Evolutionary conservation across 2,329 filamentous ascomycete species (phyloP).

Genomic region (Dryadomyces quercivorus): DNA sequence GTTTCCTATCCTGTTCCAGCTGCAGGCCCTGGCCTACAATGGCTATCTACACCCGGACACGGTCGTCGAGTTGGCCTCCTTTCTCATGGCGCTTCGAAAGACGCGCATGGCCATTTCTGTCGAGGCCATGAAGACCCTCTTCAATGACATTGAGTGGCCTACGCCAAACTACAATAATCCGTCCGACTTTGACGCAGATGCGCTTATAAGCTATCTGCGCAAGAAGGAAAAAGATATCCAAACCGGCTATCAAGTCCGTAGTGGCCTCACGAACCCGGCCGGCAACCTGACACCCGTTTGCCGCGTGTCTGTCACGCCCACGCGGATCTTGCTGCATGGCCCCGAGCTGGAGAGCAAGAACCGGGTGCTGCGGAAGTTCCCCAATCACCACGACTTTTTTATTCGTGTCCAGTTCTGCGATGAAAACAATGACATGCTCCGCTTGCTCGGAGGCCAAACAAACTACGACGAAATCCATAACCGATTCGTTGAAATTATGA

Average conservation of each 20-base stretch:
- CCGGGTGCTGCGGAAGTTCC: conserved; percentile 55
- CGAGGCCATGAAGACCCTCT: conserved; percentile 40
- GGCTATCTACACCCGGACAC: conserved; percentile 45
- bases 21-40: conserved; percentile 51
- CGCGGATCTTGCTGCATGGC: conserved; percentile 41
- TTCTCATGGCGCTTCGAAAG: conserved; percentile 23
- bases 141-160: conserved; percentile 39
- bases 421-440: conserved; percentile 55
- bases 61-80: conserved; percentile 32
- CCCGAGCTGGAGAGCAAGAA: conserved; percentile 59
- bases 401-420: conserved; percentile 62
- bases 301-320: conserved; percentile 47
- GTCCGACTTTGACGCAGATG: conserved; percentile 22
- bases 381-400: conserved; percentile 48
- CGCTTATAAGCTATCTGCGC: conserved; percentile 27
- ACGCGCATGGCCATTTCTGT: conserved; percentile 30
- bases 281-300: conserved; percentile 38
- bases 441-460: conserved; percentile 34
- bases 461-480: conserved; percentile 40
- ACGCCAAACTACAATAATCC: conserved; percentile 34
- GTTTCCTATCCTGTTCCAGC: conserved; percentile 47
- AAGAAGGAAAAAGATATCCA: conserved; percentile 25
- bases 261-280: conserved; percentile 15
- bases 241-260: conserved; percentile 1
- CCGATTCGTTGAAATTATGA: conserved; percentile 50